Percentiles rank a stretch among this genome's conserved stretches.
phyloP scores from a whole-genome alignment of 306 rosid genomes.

The Ceratonia siliqua region DNA sequence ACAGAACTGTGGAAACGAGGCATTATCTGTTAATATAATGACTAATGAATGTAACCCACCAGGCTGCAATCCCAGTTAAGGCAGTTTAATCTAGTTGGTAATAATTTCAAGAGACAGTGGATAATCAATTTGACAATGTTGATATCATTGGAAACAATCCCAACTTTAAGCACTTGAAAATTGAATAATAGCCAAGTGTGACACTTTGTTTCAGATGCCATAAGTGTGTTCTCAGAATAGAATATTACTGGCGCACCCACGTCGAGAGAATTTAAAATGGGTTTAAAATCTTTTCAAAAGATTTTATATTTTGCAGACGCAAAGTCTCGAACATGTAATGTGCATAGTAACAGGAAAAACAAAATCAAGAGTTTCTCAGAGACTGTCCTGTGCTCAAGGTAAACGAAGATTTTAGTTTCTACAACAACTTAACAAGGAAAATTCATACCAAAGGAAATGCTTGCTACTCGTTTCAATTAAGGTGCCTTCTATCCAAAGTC shows the following conservation, averaged over 20 bases:
- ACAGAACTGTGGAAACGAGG: background rate
- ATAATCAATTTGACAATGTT: constrained; percentile 32
- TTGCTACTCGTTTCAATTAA: background rate
- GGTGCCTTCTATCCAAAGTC: background rate
- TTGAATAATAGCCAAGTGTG: constrained; percentile 24
- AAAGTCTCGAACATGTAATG: background rate
- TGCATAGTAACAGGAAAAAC: background rate
- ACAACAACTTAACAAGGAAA: background rate
- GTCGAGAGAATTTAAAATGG: background rate
- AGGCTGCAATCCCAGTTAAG: constrained; percentile 17
- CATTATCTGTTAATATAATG: constrained; percentile 31
- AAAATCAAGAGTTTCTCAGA: background rate
- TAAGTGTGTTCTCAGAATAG: background rate
- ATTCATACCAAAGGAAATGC: constrained; percentile 1
- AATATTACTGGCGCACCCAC: constrained; percentile 45
- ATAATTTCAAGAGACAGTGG: constrained; percentile 28
- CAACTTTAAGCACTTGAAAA: constrained; percentile 31
- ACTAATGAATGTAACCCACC: constrained; percentile 14
- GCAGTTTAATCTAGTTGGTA: background rate
- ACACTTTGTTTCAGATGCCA: constrained; percentile 3
- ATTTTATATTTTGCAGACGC: background rate
- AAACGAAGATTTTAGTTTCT: background rate
- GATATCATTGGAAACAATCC: constrained; percentile 34
- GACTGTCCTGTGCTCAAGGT: background rate
- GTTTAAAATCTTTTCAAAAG: background rate